Evolutionary conservation across 805 yeast species (phyloP), one percentile per base, ranked within the genome.

Genomic region (Cyberlindnera maclurae): DNA sequence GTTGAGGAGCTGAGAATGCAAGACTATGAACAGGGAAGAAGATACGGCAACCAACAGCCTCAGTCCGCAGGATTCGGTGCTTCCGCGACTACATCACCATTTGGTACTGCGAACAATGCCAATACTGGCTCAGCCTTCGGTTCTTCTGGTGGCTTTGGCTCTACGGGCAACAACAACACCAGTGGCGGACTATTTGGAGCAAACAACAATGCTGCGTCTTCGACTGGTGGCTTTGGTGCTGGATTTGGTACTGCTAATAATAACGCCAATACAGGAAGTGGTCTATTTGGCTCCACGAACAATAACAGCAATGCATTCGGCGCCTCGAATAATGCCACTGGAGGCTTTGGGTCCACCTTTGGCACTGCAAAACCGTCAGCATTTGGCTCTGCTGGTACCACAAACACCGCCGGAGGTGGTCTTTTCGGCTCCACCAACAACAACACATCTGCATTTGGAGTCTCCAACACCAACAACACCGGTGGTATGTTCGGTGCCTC

Each of bases 1-100:
- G 74, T 79, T 54, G 97, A 88, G 59, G 98, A 93, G 58, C 73
- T 93, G 60, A 75, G 99, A 56, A 66, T 73, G 50, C 90, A 82
- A 59, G 99, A 93, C 63, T 93, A 93, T 58, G 76, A 77, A 50
- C 83, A 78, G 46, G 76, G 75, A 39, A 71, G 93, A 54, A 71
- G 76, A 43, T 76, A 47, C 45, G 89, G 85, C 12, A 75, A 65
- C 44, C 57, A 40, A 37, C 58, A 38, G 38, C 45, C 9, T 50
- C 58, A 40, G 5, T 12, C 35, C 29, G 67, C 50, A 34, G 68
- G 54, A 1, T 60, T 60, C 52, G 71, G 71, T 15, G 42, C 54
- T 6, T 28, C 36, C n/a, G 45, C 52, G 45, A 33, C 52, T 15
- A 26, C 44, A 5, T 41, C 49, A 15, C 62, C 64, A n/a, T 60